These are phyloP conservation scores for Rhizoclosmatium globosum DNA, from an alignment of 192 early-diverging fungal genomes.

Conservation along the genomic window DNA sequence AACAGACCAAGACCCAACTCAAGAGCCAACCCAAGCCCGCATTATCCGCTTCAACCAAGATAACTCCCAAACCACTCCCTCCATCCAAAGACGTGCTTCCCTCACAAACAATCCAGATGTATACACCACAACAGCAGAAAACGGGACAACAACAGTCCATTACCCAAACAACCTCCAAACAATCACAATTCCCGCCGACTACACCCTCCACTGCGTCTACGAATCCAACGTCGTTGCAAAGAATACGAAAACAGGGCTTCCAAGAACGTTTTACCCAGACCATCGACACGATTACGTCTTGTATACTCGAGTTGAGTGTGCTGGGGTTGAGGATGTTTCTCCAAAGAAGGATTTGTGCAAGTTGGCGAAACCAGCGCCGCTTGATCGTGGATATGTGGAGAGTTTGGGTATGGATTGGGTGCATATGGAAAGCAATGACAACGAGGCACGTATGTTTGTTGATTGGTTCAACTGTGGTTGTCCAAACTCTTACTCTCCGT, in stretches of 20 bases:
- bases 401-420: not conserved
- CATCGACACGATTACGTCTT: too few species aligned
- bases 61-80: not conserved
- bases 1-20: not conserved
- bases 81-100: too few species aligned
- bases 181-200: not conserved
- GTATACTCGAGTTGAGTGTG: too few species aligned
- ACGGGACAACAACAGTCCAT: not conserved
- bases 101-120: not conserved
- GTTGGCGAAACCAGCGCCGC: not conserved
- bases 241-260: not conserved
- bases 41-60: not conserved
- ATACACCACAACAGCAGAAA: not conserved
- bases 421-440: not conserved
- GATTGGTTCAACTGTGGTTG: constrained; percentile 18
- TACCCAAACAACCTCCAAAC: not conserved
- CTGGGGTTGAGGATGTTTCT: too few species aligned
- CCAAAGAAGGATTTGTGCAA: constrained; percentile 9
- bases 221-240: constrained; percentile 5
- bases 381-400: not conserved
- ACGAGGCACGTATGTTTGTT: not conserved
- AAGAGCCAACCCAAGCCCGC: too few species aligned
- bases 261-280: too few species aligned
- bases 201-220: constrained; percentile 6
- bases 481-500: not conserved